These are phyloP conservation scores for Cnidoscolus chayamansa DNA, from an alignment of 441 rosid species.

Conservation along the genomic window DNA sequence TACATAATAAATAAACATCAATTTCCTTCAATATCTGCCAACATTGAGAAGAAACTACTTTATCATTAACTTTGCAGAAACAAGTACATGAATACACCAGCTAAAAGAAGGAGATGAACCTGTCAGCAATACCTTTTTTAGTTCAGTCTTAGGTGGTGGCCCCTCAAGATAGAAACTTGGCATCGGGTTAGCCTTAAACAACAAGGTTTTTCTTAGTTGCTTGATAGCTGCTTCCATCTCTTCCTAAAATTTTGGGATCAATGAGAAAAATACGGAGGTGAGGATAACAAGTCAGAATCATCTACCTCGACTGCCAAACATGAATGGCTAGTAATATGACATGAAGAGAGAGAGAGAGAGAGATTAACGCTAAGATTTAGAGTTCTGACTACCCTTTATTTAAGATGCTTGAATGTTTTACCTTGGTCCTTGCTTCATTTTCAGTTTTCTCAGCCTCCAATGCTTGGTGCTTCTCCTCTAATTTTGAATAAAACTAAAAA, in stretches of 20 bases:
- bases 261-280: background rate
- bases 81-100: slow-evolving; percentile 3
- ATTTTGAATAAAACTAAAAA: slow-evolving; percentile 66
- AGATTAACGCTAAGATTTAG: background rate
- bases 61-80: background rate
- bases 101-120: slow-evolving; percentile 8
- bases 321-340: background rate
- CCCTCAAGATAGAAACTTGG: slow-evolving; percentile 91
- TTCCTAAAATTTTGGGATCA: slow-evolving; percentile 47
- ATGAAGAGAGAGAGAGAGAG: background rate
- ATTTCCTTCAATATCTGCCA: background rate
- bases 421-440: slow-evolving; percentile 79
- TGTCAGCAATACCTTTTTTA: slow-evolving; percentile 63
- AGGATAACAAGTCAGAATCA: slow-evolving; percentile 21
- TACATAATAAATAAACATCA: slow-evolving; percentile 4
- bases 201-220: slow-evolving; percentile 80
- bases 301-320: slow-evolving; percentile 13
- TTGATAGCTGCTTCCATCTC: slow-evolving; percentile 78
- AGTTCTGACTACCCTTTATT: slow-evolving; percentile 2
- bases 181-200: slow-evolving; percentile 86
- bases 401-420: slow-evolving; percentile 19
- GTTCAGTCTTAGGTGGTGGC: slow-evolving; percentile 81
- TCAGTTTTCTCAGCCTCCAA: slow-evolving; percentile 82
- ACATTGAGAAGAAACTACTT: slow-evolving; percentile 1
- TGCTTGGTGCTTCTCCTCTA: slow-evolving; percentile 90